A percentile compares a stretch with the other conserved stretches of the same genome.
Evolutionary conservation across 2,329 filamentous ascomycete species (phyloP).

Genomic region (Beauveria bassiana): DNA sequence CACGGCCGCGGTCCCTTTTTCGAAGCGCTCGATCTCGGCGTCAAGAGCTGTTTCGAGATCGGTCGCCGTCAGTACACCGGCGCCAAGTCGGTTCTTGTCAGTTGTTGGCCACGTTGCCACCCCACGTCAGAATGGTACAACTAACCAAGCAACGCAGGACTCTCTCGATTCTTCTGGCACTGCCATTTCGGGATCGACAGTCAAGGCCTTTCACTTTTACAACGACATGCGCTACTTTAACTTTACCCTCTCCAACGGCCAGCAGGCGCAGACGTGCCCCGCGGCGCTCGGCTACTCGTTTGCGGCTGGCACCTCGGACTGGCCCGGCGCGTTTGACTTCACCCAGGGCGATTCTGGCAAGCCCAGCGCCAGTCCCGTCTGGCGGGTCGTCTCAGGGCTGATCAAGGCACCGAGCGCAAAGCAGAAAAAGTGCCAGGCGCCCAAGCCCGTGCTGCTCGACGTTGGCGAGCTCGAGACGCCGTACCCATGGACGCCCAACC

Average conservation of each 20-base stretch:
- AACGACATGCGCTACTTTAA: constrained; percentile 70
- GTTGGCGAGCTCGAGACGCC: constrained; percentile 73
- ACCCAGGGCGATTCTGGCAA: constrained; percentile 72
- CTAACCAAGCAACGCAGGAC: constrained; percentile 35
- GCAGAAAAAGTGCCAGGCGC: constrained; percentile 68
- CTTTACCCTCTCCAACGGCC: constrained; percentile 68
- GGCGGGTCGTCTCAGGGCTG: constrained; percentile 66
- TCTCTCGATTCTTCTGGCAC: constrained; percentile 38
- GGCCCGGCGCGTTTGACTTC: constrained; percentile 87
- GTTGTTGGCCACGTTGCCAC: constrained; percentile 12
- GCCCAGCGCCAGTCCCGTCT: constrained; percentile 66
- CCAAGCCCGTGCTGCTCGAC: constrained; percentile 81
- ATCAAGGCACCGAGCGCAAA: constrained; percentile 62
- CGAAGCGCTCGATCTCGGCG: constrained; percentile 59
- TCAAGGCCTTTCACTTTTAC: constrained; percentile 80
- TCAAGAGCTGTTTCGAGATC: constrained; percentile 68
- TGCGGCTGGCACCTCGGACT: constrained; percentile 85
- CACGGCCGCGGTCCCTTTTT: constrained; percentile 69
- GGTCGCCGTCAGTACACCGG: constrained; percentile 62
- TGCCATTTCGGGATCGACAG: constrained; percentile 52
- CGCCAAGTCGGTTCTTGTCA: constrained; percentile 38
- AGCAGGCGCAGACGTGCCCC: constrained; percentile 65
- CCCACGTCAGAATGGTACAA: neutral
- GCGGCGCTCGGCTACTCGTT: constrained; percentile 89
- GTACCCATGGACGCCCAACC: constrained; percentile 84